Percentiles rank a stretch among this genome's conserved stretches.
phyloP scores from a whole-genome alignment of 345 rosid genomes.

The Abelmoschus esculentus region DNA sequence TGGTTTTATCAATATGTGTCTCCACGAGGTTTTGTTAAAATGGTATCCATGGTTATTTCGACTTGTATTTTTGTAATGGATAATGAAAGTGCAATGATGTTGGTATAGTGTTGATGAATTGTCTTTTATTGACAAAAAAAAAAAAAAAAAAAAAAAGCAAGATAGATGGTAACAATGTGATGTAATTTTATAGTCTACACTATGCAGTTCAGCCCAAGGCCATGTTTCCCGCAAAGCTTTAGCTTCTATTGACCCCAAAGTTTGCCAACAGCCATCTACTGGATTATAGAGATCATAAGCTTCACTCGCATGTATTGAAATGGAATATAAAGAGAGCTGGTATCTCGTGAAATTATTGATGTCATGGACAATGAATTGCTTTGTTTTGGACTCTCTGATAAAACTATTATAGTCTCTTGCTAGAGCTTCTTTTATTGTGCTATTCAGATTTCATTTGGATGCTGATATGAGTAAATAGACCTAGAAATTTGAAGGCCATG shows the following conservation, averaged over 20 bases:
- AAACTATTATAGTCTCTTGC: neutral
- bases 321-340: neutral
- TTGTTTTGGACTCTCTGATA: neutral
- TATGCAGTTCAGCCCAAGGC: neutral
- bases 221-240: neutral
- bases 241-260: neutral
- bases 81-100: neutral
- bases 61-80: neutral
- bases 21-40: slow-evolving; percentile 6
- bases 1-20: neutral
- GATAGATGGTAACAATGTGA: neutral
- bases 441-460: neutral
- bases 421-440: neutral
- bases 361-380: neutral
- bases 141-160: too few relatives aligned
- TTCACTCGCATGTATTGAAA: neutral
- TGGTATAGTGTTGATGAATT: neutral
- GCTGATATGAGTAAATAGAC: neutral
- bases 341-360: neutral
- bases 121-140: neutral
- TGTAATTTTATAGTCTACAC: neutral
- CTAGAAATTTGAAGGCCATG: neutral
- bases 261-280: neutral
- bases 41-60: neutral
- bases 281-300: slow-evolving; percentile 1